These are phyloP conservation scores for Entomophthora muscae DNA, from an alignment of 371 early-diverging fungal species.

Conservation along the genomic window DNA sequence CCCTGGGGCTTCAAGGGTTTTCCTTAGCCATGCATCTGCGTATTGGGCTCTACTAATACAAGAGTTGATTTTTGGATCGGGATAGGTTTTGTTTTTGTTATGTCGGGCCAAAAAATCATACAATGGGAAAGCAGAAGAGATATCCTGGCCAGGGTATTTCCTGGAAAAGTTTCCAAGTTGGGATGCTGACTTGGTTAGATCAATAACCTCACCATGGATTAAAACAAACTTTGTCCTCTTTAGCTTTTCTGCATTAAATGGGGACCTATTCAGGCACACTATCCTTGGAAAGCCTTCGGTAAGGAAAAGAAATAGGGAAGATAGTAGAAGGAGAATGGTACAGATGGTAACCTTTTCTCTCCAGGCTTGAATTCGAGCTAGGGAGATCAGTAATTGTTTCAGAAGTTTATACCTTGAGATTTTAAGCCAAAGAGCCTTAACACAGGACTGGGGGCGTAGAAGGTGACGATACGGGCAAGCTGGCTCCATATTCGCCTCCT, in stretches of 20 bases:
- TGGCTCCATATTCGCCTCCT: neutral
- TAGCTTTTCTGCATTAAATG: neutral
- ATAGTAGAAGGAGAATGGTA: neutral
- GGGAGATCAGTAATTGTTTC: neutral
- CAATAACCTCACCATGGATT: constrained; percentile 4
- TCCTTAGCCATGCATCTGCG: neutral
- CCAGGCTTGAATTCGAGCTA: constrained; percentile 1
- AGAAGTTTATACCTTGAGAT: neutral
- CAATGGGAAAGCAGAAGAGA: neutral
- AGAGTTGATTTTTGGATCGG: neutral
- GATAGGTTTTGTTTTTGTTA: neutral
- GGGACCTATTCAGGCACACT: neutral
- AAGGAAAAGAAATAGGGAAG: neutral
- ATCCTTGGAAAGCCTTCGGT: neutral
- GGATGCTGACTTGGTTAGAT: neutral
- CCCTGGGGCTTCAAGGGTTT: neutral
- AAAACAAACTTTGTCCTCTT: neutral
- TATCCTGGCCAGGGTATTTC: constrained; percentile 1
- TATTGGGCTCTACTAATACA: neutral
- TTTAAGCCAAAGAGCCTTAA: neutral
- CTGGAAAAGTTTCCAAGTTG: neutral
- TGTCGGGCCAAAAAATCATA: neutral
- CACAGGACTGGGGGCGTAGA: neutral
- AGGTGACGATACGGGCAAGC: neutral
- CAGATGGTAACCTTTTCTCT: constrained; percentile 5